Evolutionary conservation across 176 grass and related monocot genomes (phyloP).

Genomic region (Musa itinerans): DNA sequence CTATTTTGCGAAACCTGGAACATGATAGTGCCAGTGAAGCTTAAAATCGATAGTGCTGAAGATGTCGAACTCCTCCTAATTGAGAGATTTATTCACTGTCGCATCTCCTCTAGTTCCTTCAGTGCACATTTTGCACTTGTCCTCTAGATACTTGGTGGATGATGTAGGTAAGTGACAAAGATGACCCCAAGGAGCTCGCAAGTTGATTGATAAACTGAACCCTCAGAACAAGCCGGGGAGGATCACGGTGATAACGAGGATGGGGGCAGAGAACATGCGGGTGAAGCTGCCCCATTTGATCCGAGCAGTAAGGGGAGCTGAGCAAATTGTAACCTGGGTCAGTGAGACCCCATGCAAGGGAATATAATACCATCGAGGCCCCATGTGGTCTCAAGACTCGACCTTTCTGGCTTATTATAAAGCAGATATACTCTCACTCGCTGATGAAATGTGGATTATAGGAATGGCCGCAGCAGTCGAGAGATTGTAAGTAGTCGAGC

Average conservation of each 20-base stretch:
- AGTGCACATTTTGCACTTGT: background rate
- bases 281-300: constrained; percentile 8
- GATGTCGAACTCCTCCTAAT: no score
- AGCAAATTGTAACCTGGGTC: no score
- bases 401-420: no score
- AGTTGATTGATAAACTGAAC: constrained; percentile 8
- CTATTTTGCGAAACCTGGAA: background rate
- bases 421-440: no score
- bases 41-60: background rate
- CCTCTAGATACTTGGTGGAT: no score
- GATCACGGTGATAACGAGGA: no score
- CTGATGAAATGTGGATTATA: no score
- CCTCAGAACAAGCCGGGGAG: background rate
- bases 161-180: constrained; percentile 13
- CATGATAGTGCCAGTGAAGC: background rate
- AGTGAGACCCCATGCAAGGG: no score
- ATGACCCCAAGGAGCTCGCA: constrained; percentile 4
- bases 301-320: background rate
- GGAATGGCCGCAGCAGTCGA: no score
- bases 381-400: no score
- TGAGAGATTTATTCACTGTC: background rate
- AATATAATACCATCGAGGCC: no score
- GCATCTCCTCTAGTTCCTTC: background rate
- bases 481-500: no score
- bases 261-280: background rate